Evolutionary conservation across 768 basidiomycete genomes (phyloP), one percentile per base, ranked within the genome.

Genomic region (Brasilioporus rufonigricans): DNA sequence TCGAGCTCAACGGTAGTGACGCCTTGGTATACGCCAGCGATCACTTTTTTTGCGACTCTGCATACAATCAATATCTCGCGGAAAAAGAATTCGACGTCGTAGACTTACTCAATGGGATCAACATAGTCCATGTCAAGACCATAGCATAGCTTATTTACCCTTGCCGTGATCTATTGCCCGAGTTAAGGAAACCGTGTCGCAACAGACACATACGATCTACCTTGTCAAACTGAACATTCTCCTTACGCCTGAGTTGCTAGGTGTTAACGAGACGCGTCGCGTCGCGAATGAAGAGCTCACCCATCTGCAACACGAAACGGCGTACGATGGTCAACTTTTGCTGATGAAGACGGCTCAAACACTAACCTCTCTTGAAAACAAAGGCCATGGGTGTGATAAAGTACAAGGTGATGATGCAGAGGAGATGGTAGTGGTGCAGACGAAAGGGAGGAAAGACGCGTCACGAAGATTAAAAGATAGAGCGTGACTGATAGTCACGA

Each of bases 1-100:
- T 99, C 96, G 53, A 98, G 87, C 73, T 99, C 97, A 56, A 91
- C 89, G 5, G 97, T 99, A 1, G 96, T 99, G 24, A 98, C 94
- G 21, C 94, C 95, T 61, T 89, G 86, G 68, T 97, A 97, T 19
- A 97, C 92, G 59, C 94, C 95, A 24, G 84, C 82, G 40, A 95
- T 89, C 55, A 97, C 95, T 70, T 95, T 96, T 74, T 94, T 91
- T 8, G 92, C 83, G 23, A 94, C 84, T 65, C 92, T 95, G 57
- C 9, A 21, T 27, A 49, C 33, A 0, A 35, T 69, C 32, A 65
- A 29, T 24, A 51, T 55, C 27, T 35, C 52, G 26, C 5, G 5
- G 27, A 10, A 1, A 18, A 29, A 3, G 0, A 32, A 29, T 29
- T 49, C 5, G n/a, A 56, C 7, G n/a, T 39, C 19, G 12, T 12